phyloP scores from a whole-genome alignment of 257 asterid species.

The Nicotiana attenuata region DNA sequence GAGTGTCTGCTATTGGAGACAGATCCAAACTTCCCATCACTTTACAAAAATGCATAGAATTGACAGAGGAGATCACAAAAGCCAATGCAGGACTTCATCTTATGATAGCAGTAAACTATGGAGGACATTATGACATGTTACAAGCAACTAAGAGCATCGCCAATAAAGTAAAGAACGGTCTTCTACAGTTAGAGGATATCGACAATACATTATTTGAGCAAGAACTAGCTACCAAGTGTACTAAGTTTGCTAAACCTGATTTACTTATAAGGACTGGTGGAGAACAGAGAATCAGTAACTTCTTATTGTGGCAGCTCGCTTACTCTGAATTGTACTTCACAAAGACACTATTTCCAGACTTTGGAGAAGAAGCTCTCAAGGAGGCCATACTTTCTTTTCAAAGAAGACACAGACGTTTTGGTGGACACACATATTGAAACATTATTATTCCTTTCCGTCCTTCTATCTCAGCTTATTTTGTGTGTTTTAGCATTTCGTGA shows the following conservation, averaged over 20 bases:
- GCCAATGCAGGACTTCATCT: slow-evolving; percentile 16
- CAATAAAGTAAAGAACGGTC: slow-evolving; percentile 14
- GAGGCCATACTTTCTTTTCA: slow-evolving; percentile 20
- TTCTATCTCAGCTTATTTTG: too few relatives aligned
- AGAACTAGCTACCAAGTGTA: slow-evolving; percentile 1
- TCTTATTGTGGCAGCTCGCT: slow-evolving; percentile 36
- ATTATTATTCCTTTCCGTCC: too few relatives aligned
- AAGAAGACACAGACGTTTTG: slow-evolving; percentile 17
- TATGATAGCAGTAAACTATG: slow-evolving; percentile 14
- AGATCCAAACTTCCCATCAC: too few relatives aligned
- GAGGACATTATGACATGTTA: slow-evolving; percentile 26
- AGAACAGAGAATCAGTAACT: slow-evolving; percentile 32
- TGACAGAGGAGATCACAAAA: neutral
- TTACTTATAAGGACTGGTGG: slow-evolving; percentile 31
- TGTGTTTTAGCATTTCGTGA: too few relatives aligned
- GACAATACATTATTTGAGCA: neutral
- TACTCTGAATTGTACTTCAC: slow-evolving; percentile 20
- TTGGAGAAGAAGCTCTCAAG: slow-evolving; percentile 11
- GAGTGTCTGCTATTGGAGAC: too few relatives aligned
- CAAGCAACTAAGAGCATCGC: slow-evolving; percentile 25
- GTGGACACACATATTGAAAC: neutral
- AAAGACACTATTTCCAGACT: slow-evolving; percentile 15
- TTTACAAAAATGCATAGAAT: too few relatives aligned
- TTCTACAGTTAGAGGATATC: neutral
- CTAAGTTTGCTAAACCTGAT: slow-evolving; percentile 24